Evolutionary conservation across 163 green algal species (phyloP).

Genomic region (Scenedesmus sp.): DNA sequence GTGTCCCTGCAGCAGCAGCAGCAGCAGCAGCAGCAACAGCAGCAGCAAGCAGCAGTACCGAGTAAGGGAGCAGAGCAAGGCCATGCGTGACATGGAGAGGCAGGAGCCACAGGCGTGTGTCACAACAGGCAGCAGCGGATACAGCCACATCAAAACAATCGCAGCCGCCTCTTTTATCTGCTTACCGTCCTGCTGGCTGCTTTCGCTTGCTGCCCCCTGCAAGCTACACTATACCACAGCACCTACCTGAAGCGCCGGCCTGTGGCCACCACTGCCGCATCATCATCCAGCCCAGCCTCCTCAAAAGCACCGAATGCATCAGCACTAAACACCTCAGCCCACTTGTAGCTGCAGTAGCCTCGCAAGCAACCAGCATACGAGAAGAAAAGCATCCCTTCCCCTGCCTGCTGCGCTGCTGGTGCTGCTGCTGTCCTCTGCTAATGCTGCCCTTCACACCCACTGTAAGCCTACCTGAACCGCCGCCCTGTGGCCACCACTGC

Average conservation of each 20-base stretch:
- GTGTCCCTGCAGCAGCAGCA: conserved; percentile 88
- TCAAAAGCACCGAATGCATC: conserved; percentile 95
- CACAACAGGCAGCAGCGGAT: too few species aligned
- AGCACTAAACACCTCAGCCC: conserved; percentile 61
- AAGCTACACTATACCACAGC: too few species aligned
- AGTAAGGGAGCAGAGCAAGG: not conserved
- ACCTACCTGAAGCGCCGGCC: conserved; percentile 3
- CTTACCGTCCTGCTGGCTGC: too few species aligned
- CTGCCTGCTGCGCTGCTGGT: not conserved
- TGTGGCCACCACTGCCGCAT: conserved; percentile 24
- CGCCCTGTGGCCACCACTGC: conserved; percentile 36
- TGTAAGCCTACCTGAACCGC: conserved; percentile 40
- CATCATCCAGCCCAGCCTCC: conserved; percentile 74
- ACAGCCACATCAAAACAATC: too few species aligned
- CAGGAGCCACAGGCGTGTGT: too few species aligned
- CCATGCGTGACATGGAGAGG: too few species aligned
- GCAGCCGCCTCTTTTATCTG: too few species aligned
- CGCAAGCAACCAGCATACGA: too few species aligned
- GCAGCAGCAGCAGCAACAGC: conserved; percentile 57
- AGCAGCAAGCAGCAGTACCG: not conserved
- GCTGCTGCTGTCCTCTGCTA: too few species aligned
- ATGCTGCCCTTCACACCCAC: too few species aligned
- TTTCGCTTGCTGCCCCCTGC: too few species aligned
- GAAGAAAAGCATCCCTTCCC: too few species aligned
- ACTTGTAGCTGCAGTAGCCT: not conserved